Conservation (phyloP, 441 rosid genomes). For the Francoa sonchifolia region DNA sequence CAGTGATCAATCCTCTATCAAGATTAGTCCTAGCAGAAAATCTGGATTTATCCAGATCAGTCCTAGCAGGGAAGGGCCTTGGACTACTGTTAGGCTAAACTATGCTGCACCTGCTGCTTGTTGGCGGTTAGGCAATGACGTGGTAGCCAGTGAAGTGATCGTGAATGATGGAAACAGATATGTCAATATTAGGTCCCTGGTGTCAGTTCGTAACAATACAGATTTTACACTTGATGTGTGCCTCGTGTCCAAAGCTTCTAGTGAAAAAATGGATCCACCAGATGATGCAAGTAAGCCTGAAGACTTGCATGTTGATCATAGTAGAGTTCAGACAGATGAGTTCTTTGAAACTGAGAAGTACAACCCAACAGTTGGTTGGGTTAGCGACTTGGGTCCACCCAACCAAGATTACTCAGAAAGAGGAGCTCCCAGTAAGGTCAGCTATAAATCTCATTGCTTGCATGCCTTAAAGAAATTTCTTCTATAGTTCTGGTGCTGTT, state of each 20-base stretch:
- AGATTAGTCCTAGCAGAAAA: slow-evolving; percentile 22
- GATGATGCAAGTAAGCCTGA: slow-evolving; percentile 21
- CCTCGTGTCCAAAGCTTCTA: slow-evolving; percentile 45
- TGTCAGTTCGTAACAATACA: slow-evolving; percentile 59
- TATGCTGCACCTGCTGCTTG: slow-evolving; percentile 98
- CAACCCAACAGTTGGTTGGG: slow-evolving; percentile 44
- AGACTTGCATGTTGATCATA: slow-evolving; percentile 17
- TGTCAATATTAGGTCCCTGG: slow-evolving; percentile 84
- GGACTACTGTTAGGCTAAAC: slow-evolving; percentile 88
- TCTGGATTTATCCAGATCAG: slow-evolving; percentile 91
- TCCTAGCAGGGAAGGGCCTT: slow-evolving; percentile 87
- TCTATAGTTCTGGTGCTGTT: not conserved
- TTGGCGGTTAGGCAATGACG: slow-evolving; percentile 90
- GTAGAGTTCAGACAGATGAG: slow-evolving; percentile 29
- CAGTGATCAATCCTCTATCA: slow-evolving; percentile 18
- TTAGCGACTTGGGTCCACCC: slow-evolving; percentile 21
- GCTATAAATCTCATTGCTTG: slow-evolving; percentile 1
- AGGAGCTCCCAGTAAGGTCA: slow-evolving; percentile 26
- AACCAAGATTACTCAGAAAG: slow-evolving; percentile 15
- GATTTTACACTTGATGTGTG: slow-evolving; percentile 58
- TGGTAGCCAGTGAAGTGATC: slow-evolving; percentile 91
- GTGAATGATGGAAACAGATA: slow-evolving; percentile 76
- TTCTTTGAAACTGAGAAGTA: slow-evolving; percentile 44
- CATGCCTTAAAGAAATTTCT: not conserved
- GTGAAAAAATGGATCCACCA: slow-evolving; percentile 12